Base-by-base conservation (phyloP, 192 early-diverging fungal species). In the Coemansia sp. region DNA sequence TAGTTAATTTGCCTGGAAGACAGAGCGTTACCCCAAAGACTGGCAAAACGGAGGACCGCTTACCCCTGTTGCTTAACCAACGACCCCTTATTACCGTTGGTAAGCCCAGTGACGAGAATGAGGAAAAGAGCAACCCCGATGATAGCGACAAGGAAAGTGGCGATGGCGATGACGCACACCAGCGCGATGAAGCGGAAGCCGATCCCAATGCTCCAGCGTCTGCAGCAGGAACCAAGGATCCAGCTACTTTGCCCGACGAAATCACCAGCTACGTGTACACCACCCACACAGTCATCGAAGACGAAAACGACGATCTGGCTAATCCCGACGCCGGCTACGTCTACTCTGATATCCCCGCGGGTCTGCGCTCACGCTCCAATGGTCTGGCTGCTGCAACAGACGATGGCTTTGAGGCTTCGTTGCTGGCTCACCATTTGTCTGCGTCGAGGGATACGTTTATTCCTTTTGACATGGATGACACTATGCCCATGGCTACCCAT, bases 51-150 rank as follows among this genome's bases (percentile, higher is more conserved):
- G 64, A 72, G 11, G 64, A 76, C 53, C 23, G 24, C 17, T 57
- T 67, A 4, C 58, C 58, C 18, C 20, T 47, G 15, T 33, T 76
- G 53, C 44, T 76, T 35, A 56, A 64, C 35, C 60, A 68, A 34
- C 60, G 65, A n/a, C 30, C 56, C 8, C 64, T 76, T 50, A 51
- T 76, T 24, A 60, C 72, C 1, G 44, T 76, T 20, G 65, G 72
- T 3, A 60, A 57, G 30, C 60, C 65, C 24, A 47, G 38, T 3
- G 65, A 68, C 15, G 38, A 64, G 23, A 36, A 53, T 3, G 23
- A 24, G n/a, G 57, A 51, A 5, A 56, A 64, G 14, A 28, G 46
- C 23, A 35, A 23, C 19, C 33, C 28, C 10, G 20, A 17, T 30
- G 24, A 39, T 20, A 36, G 4, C n/a, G 32, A 22, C 40, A 10